Conservation (phyloP, 306 rosid genomes). For the Sicyos baderoa region DNA sequence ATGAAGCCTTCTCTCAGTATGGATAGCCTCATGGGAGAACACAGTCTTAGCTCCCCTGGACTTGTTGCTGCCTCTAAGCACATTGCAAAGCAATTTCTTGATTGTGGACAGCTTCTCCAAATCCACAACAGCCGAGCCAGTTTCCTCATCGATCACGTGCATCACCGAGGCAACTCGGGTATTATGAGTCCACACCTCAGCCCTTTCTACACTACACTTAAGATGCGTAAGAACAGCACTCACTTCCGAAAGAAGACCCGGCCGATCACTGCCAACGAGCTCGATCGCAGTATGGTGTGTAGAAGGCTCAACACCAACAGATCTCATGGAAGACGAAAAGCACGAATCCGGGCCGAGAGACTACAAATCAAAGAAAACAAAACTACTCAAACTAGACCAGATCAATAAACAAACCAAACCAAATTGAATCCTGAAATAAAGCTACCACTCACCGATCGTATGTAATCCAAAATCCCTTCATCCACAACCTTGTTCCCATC, state of each 20-base stretch:
- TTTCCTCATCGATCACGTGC: conserved; percentile 60
- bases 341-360: conserved; percentile 85
- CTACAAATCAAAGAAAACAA: conserved; percentile 27
- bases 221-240: conserved; percentile 73
- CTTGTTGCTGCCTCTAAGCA: conserved; percentile 72
- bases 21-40: conserved; percentile 59
- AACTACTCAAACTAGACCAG: not conserved
- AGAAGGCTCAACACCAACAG: conserved; percentile 62
- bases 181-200: conserved; percentile 94
- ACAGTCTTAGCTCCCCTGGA: conserved; percentile 62
- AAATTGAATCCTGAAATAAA: not conserved
- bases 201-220: conserved; percentile 71
- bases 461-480: conserved; percentile 66
- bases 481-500: conserved; percentile 78
- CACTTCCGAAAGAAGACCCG: conserved; percentile 83
- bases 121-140: conserved; percentile 53
- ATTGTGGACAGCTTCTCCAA: conserved; percentile 53
- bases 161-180: conserved; percentile 69
- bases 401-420: conserved; percentile 3
- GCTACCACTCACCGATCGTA: conserved; percentile 44
- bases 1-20: conserved; percentile 84
- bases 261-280: conserved; percentile 79
- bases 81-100: conserved; percentile 68
- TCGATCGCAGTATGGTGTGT: conserved; percentile 63
- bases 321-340: conserved; percentile 51